Percentiles rank a stretch among this genome's conserved stretches.
These are phyloP conservation scores for Cicer judaicum DNA, from an alignment of 306 rosid species.

Conservation along the genomic window DNA sequence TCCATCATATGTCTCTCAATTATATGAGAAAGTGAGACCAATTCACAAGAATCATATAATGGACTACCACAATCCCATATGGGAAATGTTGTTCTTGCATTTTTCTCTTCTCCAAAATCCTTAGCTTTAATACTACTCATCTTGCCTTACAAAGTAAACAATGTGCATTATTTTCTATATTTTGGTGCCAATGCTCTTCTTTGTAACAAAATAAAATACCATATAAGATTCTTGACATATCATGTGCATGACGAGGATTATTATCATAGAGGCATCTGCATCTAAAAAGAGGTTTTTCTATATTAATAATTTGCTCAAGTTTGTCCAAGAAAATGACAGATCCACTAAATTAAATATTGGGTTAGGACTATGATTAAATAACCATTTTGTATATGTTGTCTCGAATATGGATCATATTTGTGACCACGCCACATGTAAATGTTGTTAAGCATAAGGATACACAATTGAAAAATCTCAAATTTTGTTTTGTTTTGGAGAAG, in stretches of 20 bases:
- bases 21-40: constrained; percentile 61
- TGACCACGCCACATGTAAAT: constrained; percentile 9
- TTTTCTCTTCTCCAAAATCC: constrained; percentile 37
- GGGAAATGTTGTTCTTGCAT: constrained; percentile 38
- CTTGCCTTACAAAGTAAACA: background rate
- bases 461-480: constrained; percentile 3
- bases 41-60: constrained; percentile 77
- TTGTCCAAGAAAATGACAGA: constrained; percentile 55
- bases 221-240: constrained; percentile 40
- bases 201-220: constrained; percentile 27
- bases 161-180: constrained; percentile 15
- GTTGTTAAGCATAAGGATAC: background rate
- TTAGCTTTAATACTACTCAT: constrained; percentile 45
- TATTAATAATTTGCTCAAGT: constrained; percentile 31
- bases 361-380: constrained; percentile 12
- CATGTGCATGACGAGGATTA: constrained; percentile 47
- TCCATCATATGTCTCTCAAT: constrained; percentile 75
- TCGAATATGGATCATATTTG: background rate
- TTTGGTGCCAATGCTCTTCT: constrained; percentile 18
- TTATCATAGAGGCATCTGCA: constrained; percentile 31
- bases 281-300: background rate
- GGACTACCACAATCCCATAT: constrained; percentile 94
- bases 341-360: constrained; percentile 47
- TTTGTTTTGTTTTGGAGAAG: background rate
- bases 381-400: background rate